Evolutionary conservation across 768 basidiomycete species (phyloP), one percentile per base, ranked within the genome.

Genomic region (Lactarius hengduanensis): DNA sequence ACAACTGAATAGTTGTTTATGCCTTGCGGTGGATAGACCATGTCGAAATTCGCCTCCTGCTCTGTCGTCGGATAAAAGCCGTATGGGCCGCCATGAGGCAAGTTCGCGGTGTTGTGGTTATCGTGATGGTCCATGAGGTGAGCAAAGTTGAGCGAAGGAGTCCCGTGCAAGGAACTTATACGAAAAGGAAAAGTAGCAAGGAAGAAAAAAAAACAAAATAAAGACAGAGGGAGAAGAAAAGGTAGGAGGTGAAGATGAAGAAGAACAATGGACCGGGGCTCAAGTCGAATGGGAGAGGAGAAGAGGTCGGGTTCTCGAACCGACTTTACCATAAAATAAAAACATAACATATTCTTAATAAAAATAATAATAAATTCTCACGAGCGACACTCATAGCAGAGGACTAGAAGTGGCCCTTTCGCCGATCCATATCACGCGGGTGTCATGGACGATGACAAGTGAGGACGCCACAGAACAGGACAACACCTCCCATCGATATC

Each of bases 1-100:
- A 81, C 77, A 75, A 83, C 80, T 71, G 83, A 84, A 82, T 88
- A 89, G 76, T 81, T 77, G 78, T 63, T 69, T 62, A 64, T 71
- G 73, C 80, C 86, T 83, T 82, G 85, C 71, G 83, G 72, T 62
- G 70, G 70, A 64, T 77, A 77, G 71, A 75, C 72, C 71, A 77
- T 73, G 73, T 73, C 71, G 70, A 66, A 64, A 57, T 71, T 67
- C 57, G 75, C 75, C 62, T 78, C 76, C 65, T 77, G 77, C 70
- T 71, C 66, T 34, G 71, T 64, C 58, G 74, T 64, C 58, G 74
- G 69, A 70, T 77, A 79, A 74, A 77, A 77, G 62, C 71, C 64
- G 65, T 79, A 78, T 57, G 75, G 73, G 71, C 69, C 61, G 72
- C 74, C 74, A 70, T 70, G 70, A 65, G 68, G 68, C 63, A 70